These are phyloP conservation scores for Sporisorium scitamineum DNA, from an alignment of 1,284 basidiomycete genomes.

Conservation along the genomic window DNA sequence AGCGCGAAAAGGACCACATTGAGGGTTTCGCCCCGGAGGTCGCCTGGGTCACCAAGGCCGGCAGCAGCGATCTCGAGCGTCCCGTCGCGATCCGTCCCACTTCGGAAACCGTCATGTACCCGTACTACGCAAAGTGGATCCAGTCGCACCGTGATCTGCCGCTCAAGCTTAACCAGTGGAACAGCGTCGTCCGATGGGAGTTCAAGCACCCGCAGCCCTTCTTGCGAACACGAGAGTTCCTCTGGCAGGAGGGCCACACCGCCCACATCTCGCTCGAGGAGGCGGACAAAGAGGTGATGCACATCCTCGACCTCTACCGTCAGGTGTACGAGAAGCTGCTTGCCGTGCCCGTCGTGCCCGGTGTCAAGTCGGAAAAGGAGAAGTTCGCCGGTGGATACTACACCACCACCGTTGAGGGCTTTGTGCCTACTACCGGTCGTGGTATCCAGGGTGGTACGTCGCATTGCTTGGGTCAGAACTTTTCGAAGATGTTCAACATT, in stretches of 20 bases:
- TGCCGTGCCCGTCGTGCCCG: constrained; percentile 95
- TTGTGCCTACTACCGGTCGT: constrained; percentile 95
- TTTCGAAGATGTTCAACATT: constrained; percentile 99
- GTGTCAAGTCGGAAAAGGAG: constrained; percentile 98
- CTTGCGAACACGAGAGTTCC: constrained; percentile 97
- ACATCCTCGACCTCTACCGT: constrained; percentile 95
- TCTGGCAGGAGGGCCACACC: constrained; percentile 99
- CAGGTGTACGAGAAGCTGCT: constrained; percentile 97
- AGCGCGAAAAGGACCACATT: constrained; percentile 97
- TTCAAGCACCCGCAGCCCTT: constrained; percentile 99
- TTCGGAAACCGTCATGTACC: constrained; percentile 98
- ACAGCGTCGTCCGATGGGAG: constrained; percentile 98
- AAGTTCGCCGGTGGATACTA: constrained; percentile 98
- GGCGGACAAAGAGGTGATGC: constrained; percentile 88
- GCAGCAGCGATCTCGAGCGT: constrained; percentile 92
- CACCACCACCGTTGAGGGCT: constrained; percentile 98
- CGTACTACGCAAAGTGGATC: constrained; percentile 97
- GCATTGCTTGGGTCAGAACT: constrained; percentile 98
- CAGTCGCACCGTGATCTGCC: constrained; percentile 96
- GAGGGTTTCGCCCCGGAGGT: constrained; percentile 99
- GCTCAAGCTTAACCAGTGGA: constrained; percentile 98
- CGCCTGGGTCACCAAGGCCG: constrained; percentile 97
- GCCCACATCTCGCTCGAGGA: constrained; percentile 89
- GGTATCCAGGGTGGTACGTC: constrained; percentile 99
- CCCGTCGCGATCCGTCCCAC: constrained; percentile 98